Evolutionary conservation across 345 rosid species (phyloP).

Genomic region (Sapria himalayana): DNA sequence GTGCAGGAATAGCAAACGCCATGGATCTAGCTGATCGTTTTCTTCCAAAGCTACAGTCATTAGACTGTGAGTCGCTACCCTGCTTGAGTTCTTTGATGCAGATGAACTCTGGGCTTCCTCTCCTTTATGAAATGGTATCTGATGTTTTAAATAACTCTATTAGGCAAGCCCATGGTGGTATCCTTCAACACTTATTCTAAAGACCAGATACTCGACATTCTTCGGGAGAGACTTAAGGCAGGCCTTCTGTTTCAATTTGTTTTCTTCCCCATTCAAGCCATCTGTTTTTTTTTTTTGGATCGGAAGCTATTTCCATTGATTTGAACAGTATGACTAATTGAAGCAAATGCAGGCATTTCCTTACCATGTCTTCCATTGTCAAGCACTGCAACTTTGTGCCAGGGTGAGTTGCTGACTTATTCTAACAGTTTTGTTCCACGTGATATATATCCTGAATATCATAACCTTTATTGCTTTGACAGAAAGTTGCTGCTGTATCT

Average conservation of each 20-base stretch:
- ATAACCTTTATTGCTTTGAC: constrained; percentile 9
- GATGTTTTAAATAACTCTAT: no score
- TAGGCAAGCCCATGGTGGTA: constrained; percentile 70
- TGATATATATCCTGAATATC: constrained; percentile 3
- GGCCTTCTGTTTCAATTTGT: constrained; percentile 5
- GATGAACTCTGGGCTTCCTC: no score
- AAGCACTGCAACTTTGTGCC: constrained; percentile 83
- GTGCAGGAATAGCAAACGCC: constrained; percentile 76
- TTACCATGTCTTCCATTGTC: constrained; percentile 39
- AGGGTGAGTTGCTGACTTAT: constrained; percentile 34
- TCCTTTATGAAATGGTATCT: no score
- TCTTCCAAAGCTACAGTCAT: constrained; percentile 60
- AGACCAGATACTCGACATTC: constrained; percentile 54
- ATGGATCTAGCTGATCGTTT: constrained; percentile 81
- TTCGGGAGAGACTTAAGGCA: constrained; percentile 75
- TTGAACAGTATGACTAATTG: neutral
- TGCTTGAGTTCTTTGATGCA: no score
- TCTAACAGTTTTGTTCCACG: constrained; percentile 3
- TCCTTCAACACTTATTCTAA: constrained; percentile 64
- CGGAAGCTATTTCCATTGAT: neutral
- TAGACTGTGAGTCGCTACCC: constrained; percentile 39
- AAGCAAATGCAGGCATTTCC: constrained; percentile 60
- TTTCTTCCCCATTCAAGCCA: neutral
- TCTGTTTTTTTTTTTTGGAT: neutral
- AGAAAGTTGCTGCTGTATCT: constrained; percentile 90